Evolutionary conservation across 2,329 filamentous ascomycete species (phyloP).

Genomic region (Ceratocystiopsis brevicomis): DNA sequence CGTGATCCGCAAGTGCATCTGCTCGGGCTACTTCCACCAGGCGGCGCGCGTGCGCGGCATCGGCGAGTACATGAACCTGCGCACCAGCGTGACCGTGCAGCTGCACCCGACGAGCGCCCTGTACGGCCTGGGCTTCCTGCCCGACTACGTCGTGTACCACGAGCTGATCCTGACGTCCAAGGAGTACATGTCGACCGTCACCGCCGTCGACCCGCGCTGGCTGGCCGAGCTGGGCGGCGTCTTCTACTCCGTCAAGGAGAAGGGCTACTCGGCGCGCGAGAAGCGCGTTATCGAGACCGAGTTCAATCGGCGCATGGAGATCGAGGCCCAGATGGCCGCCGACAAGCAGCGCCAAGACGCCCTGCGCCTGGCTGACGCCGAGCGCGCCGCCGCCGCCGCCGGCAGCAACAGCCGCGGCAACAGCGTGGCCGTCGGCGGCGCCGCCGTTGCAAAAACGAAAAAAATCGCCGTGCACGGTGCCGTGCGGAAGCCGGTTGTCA

Average conservation of each 20-base stretch:
- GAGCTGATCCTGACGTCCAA: constrained; percentile 92
- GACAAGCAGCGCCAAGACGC: constrained; percentile 55
- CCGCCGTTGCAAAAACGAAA: constrained; percentile 21
- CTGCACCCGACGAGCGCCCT: constrained; percentile 86
- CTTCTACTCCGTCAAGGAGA: constrained; percentile 95
- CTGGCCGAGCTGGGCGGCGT: constrained; percentile 89
- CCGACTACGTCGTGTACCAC: constrained; percentile 95
- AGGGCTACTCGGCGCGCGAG: constrained; percentile 77
- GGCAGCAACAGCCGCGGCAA: constrained; percentile 17
- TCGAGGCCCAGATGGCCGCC: constrained; percentile 78
- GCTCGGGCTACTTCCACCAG: constrained; percentile 94
- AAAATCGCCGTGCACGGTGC: constrained; percentile 43
- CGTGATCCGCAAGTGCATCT: constrained; percentile 86
- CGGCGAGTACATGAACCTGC: constrained; percentile 91
- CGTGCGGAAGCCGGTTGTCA: constrained; percentile 40
- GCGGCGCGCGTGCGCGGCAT: constrained; percentile 91
- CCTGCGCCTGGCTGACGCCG: constrained; percentile 29
- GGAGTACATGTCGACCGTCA: constrained; percentile 96
- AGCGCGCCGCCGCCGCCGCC: constrained; percentile 11
- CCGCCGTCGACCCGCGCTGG: constrained; percentile 91
- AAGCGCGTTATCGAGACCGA: constrained; percentile 78
- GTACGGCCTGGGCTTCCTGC: constrained; percentile 81
- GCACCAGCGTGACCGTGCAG: constrained; percentile 84
- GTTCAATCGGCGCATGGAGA: constrained; percentile 83
- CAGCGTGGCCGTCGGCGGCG: constrained; percentile 6